Percentiles rank a stretch among this genome's conserved stretches.
Evolutionary conservation across 257 asterid genomes (phyloP).

Genomic region (Solanum pimpinellifolium): DNA sequence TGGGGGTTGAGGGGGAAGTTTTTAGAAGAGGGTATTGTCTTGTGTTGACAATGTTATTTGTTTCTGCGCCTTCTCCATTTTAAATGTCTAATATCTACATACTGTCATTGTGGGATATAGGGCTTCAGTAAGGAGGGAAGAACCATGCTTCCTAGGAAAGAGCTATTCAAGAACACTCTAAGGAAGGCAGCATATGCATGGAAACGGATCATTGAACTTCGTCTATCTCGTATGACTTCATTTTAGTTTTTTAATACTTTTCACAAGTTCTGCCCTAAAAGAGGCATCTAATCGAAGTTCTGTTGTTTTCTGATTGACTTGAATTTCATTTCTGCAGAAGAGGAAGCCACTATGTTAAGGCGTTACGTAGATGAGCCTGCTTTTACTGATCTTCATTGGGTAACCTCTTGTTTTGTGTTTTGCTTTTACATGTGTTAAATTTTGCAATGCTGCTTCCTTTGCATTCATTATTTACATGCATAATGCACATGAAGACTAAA

Average conservation of each 20-base stretch:
- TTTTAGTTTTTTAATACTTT: background rate
- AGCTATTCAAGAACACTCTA: slow-evolving; percentile 81
- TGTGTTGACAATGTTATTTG: background rate
- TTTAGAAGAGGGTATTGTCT: background rate
- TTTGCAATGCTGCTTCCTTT: background rate
- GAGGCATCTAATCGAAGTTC: background rate
- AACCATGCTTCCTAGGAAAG: slow-evolving; percentile 73
- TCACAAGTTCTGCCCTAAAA: background rate
- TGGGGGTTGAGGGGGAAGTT: background rate
- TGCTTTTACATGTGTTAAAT: background rate
- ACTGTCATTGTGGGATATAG: slow-evolving; percentile 21
- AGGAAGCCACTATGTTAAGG: slow-evolving; percentile 70
- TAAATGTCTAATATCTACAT: background rate
- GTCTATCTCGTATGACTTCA: slow-evolving; percentile 38
- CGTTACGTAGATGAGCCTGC: slow-evolving; percentile 87
- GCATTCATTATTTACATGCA: background rate
- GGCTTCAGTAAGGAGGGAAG: slow-evolving; percentile 79
- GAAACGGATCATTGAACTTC: slow-evolving; percentile 66
- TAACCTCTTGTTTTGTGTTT: slow-evolving; percentile 11
- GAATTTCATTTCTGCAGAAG: slow-evolving; percentile 40
- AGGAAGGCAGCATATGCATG: slow-evolving; percentile 86
- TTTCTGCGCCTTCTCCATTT: background rate
- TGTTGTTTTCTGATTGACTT: background rate
- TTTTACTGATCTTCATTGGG: slow-evolving; percentile 98
- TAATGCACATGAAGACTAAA: background rate